phyloP scores from a whole-genome alignment of 2,329 filamentous ascomycete species.

The Xylariomycetidae sp. region DNA sequence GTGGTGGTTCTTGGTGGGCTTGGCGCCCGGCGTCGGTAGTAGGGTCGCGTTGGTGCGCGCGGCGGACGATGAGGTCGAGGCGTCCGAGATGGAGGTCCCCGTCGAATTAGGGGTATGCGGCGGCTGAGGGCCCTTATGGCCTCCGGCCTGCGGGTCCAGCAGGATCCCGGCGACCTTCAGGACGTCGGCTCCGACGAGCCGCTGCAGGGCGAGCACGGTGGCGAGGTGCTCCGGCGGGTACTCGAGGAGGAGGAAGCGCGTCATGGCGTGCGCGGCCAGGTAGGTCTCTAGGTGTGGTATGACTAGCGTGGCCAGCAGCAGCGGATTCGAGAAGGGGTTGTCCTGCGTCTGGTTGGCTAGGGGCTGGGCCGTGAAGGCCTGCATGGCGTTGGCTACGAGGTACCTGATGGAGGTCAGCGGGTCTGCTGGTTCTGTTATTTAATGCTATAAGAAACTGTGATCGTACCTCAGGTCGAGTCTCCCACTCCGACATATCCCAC shows the following conservation, averaged over 20 bases:
- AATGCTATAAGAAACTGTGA: no score
- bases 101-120: background rate
- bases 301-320: conserved; percentile 52
- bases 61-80: conserved; percentile 19
- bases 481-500: conserved; percentile 47
- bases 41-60: conserved; percentile 10
- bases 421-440: background rate
- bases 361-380: conserved; percentile 49
- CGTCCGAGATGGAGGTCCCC: conserved; percentile 14
- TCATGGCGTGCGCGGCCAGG: conserved; percentile 46
- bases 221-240: conserved; percentile 53
- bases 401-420: conserved; percentile 44
- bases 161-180: conserved; percentile 57
- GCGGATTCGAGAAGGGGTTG: conserved; percentile 50
- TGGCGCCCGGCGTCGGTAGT: conserved; percentile 7
- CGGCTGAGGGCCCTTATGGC: background rate
- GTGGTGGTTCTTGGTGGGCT: background rate
- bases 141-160: conserved; percentile 28
- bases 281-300: conserved; percentile 59
- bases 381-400: conserved; percentile 57
- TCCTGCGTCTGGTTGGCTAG: conserved; percentile 45
- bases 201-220: conserved; percentile 54
- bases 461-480: conserved; percentile 55
- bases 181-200: conserved; percentile 49
- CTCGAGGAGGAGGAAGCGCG: conserved; percentile 55